Conservation (phyloP, 257 asterid genomes). For the Gentiana straminea region DNA sequence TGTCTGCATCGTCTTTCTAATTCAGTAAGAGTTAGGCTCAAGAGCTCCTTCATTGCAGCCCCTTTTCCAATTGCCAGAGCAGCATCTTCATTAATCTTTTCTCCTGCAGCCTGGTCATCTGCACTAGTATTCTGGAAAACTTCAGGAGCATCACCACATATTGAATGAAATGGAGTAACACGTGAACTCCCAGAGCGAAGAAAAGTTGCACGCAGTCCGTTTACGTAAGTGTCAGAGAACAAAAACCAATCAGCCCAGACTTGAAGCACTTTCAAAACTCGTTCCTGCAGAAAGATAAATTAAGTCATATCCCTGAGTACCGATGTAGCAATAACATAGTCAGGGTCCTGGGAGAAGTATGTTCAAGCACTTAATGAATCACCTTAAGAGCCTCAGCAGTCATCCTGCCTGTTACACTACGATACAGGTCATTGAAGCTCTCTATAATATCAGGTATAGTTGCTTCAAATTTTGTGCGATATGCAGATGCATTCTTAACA, state of each 20-base stretch:
- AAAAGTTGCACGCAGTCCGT: constrained; percentile 89
- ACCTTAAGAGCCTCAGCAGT: constrained; percentile 98
- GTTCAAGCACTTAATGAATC: constrained; percentile 10
- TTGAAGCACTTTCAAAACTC: constrained; percentile 86
- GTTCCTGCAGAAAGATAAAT: constrained; percentile 42
- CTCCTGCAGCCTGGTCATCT: constrained; percentile 33
- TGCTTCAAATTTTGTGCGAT: constrained; percentile 88
- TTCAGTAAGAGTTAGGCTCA: constrained; percentile 61
- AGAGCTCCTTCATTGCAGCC: constrained; percentile 78
- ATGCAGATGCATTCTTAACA: constrained; percentile 93
- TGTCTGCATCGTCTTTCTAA: constrained; percentile 90
- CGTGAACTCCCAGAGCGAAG: constrained; percentile 79
- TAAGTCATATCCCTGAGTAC: constrained; percentile 7
- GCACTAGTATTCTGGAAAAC: constrained; percentile 51
- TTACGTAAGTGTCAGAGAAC: constrained; percentile 84
- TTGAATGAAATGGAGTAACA: constrained; percentile 69
- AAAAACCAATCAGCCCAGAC: constrained; percentile 97
- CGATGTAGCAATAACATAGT: background rate
- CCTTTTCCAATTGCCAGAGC: constrained; percentile 93
- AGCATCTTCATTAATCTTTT: constrained; percentile 57
- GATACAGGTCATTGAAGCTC: constrained; percentile 90
- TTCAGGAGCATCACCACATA: constrained; percentile 89
- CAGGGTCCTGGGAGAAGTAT: background rate
- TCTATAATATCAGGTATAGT: constrained; percentile 80
- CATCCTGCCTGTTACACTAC: constrained; percentile 88